A percentile compares a stretch with the other conserved stretches of the same genome.
Evolutionary conservation across 2,329 filamentous ascomycete genomes (phyloP).

Genomic region (Cladosporium sp.): DNA sequence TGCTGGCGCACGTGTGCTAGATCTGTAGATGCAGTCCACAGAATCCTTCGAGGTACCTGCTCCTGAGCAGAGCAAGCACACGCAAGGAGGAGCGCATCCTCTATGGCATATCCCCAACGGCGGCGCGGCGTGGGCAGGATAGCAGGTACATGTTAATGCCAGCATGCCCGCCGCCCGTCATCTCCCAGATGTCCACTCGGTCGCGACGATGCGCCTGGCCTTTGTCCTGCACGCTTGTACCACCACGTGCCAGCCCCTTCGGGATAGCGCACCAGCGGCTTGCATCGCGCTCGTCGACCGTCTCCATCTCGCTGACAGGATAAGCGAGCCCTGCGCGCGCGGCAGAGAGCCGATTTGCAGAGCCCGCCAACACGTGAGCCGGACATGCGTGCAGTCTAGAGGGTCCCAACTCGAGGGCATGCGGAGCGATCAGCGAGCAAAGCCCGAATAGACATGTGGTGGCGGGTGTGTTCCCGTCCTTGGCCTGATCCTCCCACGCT

Average conservation of each 20-base stretch:
- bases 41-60: slow-evolving; percentile 3
- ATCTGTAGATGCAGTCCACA: slow-evolving; percentile 7
- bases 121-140: neutral
- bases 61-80: no score
- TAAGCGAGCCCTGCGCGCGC: neutral
- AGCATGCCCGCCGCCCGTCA: neutral
- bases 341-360: neutral
- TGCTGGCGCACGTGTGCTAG: slow-evolving; percentile 2
- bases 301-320: neutral
- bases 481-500: neutral
- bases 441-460: neutral
- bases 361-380: neutral
- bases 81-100: no score
- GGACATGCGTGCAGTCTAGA: neutral
- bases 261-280: neutral
- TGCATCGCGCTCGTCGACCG: neutral
- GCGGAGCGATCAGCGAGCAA: neutral
- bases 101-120: no score
- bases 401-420: neutral
- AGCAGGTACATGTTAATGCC: neutral
- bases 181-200: neutral
- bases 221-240: neutral
- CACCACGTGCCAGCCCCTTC: slow-evolving; percentile 1
- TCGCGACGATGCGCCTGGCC: neutral
- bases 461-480: neutral